Evolutionary conservation across 331 rosid species (phyloP).

Genomic region (Quercus phellos): DNA sequence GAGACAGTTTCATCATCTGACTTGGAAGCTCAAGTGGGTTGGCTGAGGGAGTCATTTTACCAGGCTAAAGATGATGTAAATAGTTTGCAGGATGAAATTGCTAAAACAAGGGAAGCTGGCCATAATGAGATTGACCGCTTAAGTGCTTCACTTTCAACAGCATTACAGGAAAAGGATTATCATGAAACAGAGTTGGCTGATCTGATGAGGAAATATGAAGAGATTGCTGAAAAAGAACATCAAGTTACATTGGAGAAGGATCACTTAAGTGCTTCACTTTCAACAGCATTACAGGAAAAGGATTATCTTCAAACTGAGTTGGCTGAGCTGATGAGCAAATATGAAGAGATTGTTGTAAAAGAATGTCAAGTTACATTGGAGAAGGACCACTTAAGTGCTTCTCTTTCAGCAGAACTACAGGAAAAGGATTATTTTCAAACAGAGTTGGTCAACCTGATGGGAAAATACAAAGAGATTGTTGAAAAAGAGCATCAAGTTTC

Average conservation of each 20-base stretch:
- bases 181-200: constrained; percentile 59
- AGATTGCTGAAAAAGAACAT: constrained; percentile 47
- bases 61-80: constrained; percentile 40
- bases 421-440: constrained; percentile 55
- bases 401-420: constrained; percentile 57
- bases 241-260: constrained; percentile 57
- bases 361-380: constrained; percentile 34
- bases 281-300: constrained; percentile 60
- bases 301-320: constrained; percentile 62
- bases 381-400: constrained; percentile 44
- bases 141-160: constrained; percentile 52
- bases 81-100: constrained; percentile 49
- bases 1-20: constrained; percentile 59
- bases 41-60: constrained; percentile 62
- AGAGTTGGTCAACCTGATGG: constrained; percentile 54
- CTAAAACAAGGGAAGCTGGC: constrained; percentile 55
- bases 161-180: constrained; percentile 61
- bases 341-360: constrained; percentile 45
- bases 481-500: constrained; percentile 50
- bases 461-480: constrained; percentile 43
- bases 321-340: constrained; percentile 45
- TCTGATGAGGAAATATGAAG: constrained; percentile 40
- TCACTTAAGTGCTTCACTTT: constrained; percentile 31
- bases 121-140: constrained; percentile 43
- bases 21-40: constrained; percentile 62